phyloP scores from a whole-genome alignment of 345 rosid genomes.

The Reutealis trisperma region DNA sequence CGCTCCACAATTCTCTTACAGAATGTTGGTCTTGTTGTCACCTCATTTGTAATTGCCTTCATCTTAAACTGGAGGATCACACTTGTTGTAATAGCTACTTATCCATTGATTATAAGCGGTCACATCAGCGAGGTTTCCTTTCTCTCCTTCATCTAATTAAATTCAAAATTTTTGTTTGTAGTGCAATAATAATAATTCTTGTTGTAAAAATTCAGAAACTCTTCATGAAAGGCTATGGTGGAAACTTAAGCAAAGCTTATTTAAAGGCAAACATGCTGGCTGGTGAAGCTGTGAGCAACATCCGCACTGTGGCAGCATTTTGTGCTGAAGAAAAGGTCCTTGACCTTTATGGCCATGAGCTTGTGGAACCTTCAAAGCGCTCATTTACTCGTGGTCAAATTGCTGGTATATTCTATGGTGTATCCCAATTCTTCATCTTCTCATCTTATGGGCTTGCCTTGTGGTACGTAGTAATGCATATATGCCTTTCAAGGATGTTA shows the following conservation, averaged over 20 bases:
- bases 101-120: constrained; percentile 83
- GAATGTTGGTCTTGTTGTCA: constrained; percentile 70
- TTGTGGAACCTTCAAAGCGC: constrained; percentile 72
- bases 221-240: constrained; percentile 97
- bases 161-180: background rate
- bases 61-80: constrained; percentile 94
- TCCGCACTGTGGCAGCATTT: constrained; percentile 90
- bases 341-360: constrained; percentile 73
- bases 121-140: constrained; percentile 89
- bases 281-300: constrained; percentile 91
- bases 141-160: constrained; percentile 11
- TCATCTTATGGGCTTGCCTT: constrained; percentile 94
- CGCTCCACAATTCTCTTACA: constrained; percentile 77
- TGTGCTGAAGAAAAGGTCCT: constrained; percentile 86
- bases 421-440: constrained; percentile 97
- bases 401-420: constrained; percentile 86
- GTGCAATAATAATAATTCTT: background rate
- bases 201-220: constrained; percentile 57
- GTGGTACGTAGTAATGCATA: constrained; percentile 50
- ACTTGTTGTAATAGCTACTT: constrained; percentile 80
- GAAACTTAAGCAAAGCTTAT: constrained; percentile 90
- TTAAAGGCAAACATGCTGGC: constrained; percentile 95
- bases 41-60: constrained; percentile 78
- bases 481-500: background rate
- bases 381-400: constrained; percentile 87